These are phyloP conservation scores for Phytopythium montanum DNA, from an alignment of 352 stramenopile genomes.

Conservation along the genomic window DNA sequence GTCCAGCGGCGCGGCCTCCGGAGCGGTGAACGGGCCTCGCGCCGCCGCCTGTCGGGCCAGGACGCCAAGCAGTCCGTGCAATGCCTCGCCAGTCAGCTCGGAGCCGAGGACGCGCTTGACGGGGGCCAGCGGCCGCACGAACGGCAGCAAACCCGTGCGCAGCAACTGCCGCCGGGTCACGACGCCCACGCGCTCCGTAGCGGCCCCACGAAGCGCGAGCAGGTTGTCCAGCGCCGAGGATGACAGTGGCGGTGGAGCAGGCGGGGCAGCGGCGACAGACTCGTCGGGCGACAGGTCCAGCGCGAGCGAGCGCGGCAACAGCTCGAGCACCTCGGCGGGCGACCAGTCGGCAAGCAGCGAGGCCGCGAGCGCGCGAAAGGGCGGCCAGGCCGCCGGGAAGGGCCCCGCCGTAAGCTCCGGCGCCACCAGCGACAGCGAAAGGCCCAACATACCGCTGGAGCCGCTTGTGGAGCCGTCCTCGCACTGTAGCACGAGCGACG, in stretches of 20 bases:
- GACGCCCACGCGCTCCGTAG: neutral
- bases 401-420: no score
- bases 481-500: conserved; percentile 58
- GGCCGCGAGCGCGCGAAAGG: conserved; percentile 44
- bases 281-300: conserved; percentile 41
- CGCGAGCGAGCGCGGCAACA: conserved; percentile 49
- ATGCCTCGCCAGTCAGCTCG: conserved; percentile 52
- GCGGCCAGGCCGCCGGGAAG: conserved; percentile 16
- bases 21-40: neutral
- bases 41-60: conserved; percentile 18
- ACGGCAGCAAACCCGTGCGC: conserved; percentile 22
- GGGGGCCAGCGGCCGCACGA: conserved; percentile 27
- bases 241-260: neutral
- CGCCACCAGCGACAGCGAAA: neutral
- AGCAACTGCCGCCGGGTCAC: conserved; percentile 5
- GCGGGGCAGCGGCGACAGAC: conserved; percentile 10
- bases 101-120: conserved; percentile 67
- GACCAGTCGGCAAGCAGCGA: conserved; percentile 40
- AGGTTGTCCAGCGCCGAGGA: neutral
- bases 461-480: conserved; percentile 10
- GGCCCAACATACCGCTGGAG: neutral
- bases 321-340: conserved; percentile 51
- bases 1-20: conserved; percentile 34
- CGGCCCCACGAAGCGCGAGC: neutral
- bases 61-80: conserved; percentile 37